Conservation (phyloP, 2,329 filamentous ascomycete species). For the Aspergillus sp. region DNA sequence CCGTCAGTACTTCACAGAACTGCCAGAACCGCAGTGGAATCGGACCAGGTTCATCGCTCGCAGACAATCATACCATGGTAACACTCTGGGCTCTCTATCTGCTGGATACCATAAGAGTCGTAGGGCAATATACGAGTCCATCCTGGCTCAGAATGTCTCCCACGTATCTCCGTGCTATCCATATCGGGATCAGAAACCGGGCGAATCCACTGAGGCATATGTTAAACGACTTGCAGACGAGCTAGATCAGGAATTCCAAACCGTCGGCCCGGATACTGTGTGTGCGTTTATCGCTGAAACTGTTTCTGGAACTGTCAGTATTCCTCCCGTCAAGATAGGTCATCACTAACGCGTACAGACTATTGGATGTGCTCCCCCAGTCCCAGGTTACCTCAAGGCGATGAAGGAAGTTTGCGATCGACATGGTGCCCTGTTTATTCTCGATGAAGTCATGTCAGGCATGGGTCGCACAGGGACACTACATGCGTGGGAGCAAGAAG, state of each 20-base stretch:
- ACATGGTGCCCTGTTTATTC: slow-evolving; percentile 48
- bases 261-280: slow-evolving; percentile 40
- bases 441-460: slow-evolving; percentile 52
- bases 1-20: slow-evolving; percentile 45
- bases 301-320: slow-evolving; percentile 42
- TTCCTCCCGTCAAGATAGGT: neutral
- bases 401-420: slow-evolving; percentile 51
- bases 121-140: slow-evolving; percentile 27
- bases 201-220: slow-evolving; percentile 39
- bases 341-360: slow-evolving; percentile 16
- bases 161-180: slow-evolving; percentile 27
- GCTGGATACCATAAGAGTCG: slow-evolving; percentile 33
- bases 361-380: slow-evolving; percentile 48
- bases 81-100: slow-evolving; percentile 44
- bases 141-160: slow-evolving; percentile 22
- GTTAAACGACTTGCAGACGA: slow-evolving; percentile 38
- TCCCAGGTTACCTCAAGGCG: slow-evolving; percentile 52
- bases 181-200: slow-evolving; percentile 28
- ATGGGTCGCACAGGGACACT: slow-evolving; percentile 51
- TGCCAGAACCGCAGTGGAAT: slow-evolving; percentile 27
- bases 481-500: slow-evolving; percentile 54
- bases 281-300: slow-evolving; percentile 49
- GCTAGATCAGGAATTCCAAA: slow-evolving; percentile 45
- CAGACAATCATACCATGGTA: slow-evolving; percentile 47
- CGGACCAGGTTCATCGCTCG: slow-evolving; percentile 42